Base-by-base conservation (phyloP, 1,284 basidiomycete genomes). In the Cutaneotrichosporon sp. region DNA sequence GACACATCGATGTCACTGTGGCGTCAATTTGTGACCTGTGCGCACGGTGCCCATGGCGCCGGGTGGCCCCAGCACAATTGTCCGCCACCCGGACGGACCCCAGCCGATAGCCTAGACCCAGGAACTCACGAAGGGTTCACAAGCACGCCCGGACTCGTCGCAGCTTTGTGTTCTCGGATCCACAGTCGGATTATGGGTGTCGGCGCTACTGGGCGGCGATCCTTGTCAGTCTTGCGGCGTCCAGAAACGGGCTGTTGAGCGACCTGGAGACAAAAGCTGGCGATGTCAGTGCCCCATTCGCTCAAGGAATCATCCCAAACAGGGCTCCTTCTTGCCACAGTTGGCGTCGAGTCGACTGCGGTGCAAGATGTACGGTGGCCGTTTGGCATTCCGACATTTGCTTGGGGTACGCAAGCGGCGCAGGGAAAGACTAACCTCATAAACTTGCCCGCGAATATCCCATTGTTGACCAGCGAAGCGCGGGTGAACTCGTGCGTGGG, bases 211-310 rank as follows among this genome's bases (percentile, higher is more conserved):
- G 72, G 67, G 36, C 72, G 58, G 4, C 73, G 55, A 45, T 74
- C 73, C 59, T 73, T 73, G 24, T 74, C 73, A 1, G 70, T 72
- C 50, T 72, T 73, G 13, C 71, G 61, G 11, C 71, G 55, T 1
- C 73, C 73, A 31, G 67, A 64, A 24, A 72, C 62, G 2, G 73
- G 73, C 56, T 72, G 58, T 45, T 74, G 73, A 7, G 64, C 70
- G 13, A 73, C 62, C 22, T 62, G 58, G 13, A 74, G 49, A n/a
- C 53, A 61, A 43, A 70, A 70, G 43, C 72, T 73, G 54, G 7
- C 9, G n/a, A 3, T 14, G 16, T 50, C 47, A 50, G 47, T 24
- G 24, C 14, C 47, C 14, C 13, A 16, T 4, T 27, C 47, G 2
- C 13, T 18, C 7, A 8, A 6, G 47, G 31, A 29, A 29, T 20